Evolutionary conservation across 2,329 filamentous ascomycete species (phyloP).

Genomic region (Didymella pomorum): DNA sequence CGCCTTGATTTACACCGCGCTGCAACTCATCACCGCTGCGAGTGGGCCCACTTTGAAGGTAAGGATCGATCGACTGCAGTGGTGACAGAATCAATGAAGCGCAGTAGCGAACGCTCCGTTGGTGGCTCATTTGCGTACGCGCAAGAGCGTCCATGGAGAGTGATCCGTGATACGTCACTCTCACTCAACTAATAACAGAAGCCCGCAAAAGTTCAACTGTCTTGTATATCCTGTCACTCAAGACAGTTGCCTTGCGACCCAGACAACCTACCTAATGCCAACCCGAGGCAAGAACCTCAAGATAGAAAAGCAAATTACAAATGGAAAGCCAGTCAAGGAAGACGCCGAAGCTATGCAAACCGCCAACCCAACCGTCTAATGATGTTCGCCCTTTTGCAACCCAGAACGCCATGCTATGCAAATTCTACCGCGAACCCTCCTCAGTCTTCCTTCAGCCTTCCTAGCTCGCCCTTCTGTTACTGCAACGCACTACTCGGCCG

Average conservation of each 20-base stretch:
- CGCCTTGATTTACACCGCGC: too few relatives aligned
- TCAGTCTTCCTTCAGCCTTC: neutral
- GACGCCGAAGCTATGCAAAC: conserved; percentile 22
- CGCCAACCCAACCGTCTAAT: conserved; percentile 14
- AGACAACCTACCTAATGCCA: neutral
- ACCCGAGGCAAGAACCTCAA: neutral
- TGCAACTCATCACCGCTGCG: too few relatives aligned
- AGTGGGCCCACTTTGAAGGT: too few relatives aligned
- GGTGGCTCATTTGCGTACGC: too few relatives aligned
- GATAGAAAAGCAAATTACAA: neutral
- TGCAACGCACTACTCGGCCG: neutral
- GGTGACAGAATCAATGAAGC: too few relatives aligned
- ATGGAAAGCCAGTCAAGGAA: neutral
- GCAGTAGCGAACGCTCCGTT: too few relatives aligned
- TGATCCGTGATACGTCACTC: too few relatives aligned
- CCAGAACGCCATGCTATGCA: conserved; percentile 18
- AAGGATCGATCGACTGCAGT: too few relatives aligned
- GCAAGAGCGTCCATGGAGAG: too few relatives aligned
- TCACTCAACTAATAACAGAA: neutral
- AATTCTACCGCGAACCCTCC: neutral
- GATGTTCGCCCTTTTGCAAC: conserved; percentile 38
- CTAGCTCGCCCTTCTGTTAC: neutral
- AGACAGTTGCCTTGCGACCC: neutral
- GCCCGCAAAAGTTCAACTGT: neutral
- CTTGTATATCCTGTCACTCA: neutral